Percentiles rank a stretch among this genome's conserved stretches.
These are phyloP conservation scores for Saccharomyces hybrid DNA, from an alignment of 1,139 yeast genomes.

Conservation along the genomic window DNA sequence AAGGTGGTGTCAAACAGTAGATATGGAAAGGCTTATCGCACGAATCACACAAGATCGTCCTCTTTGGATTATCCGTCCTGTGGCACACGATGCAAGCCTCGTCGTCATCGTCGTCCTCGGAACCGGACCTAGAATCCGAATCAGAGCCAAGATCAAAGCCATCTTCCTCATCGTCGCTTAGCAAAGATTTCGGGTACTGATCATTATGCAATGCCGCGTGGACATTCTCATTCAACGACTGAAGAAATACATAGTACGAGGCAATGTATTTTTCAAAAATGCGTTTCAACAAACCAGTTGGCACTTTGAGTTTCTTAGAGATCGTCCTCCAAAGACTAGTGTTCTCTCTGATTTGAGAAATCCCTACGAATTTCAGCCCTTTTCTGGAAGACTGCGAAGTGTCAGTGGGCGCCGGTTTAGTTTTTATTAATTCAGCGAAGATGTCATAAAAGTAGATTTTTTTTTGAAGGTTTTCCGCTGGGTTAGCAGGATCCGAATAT, in stretches of 20 bases:
- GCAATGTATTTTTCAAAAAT: constrained; percentile 36
- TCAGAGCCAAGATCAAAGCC: constrained; percentile 29
- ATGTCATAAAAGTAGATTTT: constrained; percentile 46
- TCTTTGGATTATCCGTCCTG: constrained; percentile 41
- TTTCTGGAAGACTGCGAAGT: not conserved
- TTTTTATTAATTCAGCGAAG: constrained; percentile 33
- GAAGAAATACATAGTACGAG: constrained; percentile 42
- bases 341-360: not conserved
- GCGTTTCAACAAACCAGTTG: constrained; percentile 19
- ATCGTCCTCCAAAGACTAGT: not conserved
- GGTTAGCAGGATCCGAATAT: not conserved
- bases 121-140: not conserved
- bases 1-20: constrained; percentile 51
- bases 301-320: not conserved
- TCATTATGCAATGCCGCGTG: constrained; percentile 19
- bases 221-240: constrained; percentile 17
- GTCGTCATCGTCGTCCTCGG: constrained; percentile 24
- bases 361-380: not conserved
- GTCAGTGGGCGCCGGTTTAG: constrained; percentile 34
- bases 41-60: constrained; percentile 59
- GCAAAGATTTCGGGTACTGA: constrained; percentile 28
- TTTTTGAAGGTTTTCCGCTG: not conserved
- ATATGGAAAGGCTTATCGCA: constrained; percentile 66
- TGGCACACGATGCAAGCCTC: constrained; percentile 51
- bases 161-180: constrained; percentile 34